These are phyloP conservation scores for Porodaedalea pini DNA, from an alignment of 1,284 basidiomycete genomes.

Conservation along the genomic window DNA sequence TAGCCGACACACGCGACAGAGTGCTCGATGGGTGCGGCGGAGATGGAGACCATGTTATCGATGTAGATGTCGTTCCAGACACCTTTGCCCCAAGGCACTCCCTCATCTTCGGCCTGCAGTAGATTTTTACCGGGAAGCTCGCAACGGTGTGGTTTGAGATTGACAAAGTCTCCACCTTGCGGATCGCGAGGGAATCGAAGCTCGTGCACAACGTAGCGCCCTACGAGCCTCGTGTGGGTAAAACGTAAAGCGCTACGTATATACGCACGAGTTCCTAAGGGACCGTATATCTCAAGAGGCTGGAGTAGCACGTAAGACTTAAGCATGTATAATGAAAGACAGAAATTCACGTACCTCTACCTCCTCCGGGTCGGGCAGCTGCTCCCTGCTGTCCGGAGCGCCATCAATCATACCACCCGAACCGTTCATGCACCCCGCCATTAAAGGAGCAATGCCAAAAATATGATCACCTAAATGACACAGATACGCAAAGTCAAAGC, in stretches of 20 bases:
- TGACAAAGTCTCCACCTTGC: conserved; percentile 43
- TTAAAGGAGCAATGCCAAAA: conserved; percentile 74
- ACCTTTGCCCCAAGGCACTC: conserved; percentile 44
- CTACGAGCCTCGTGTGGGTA: conserved; percentile 68
- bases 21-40: conserved; percentile 81
- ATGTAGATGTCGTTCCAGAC: conserved; percentile 70
- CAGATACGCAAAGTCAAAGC: conserved; percentile 26
- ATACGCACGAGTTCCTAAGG: conserved; percentile 80
- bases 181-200: conserved; percentile 64
- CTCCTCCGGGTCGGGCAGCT: conserved; percentile 21
- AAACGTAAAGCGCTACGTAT: conserved; percentile 70
- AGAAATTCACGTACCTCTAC: conserved; percentile 21
- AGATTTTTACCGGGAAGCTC: conserved; percentile 77
- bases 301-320: conserved; percentile 32
- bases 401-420: conserved; percentile 63
- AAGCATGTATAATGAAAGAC: neutral
- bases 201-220: conserved; percentile 88
- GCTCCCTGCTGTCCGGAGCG: conserved; percentile 53
- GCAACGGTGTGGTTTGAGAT: conserved; percentile 43
- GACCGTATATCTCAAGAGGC: conserved; percentile 85
- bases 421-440: conserved; percentile 66
- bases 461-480: conserved; percentile 72
- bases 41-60: conserved; percentile 63
- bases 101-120: conserved; percentile 29
- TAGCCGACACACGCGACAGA: conserved; percentile 83